phyloP scores from a whole-genome alignment of 148 eudicot species.

The Diospyros lotus region DNA sequence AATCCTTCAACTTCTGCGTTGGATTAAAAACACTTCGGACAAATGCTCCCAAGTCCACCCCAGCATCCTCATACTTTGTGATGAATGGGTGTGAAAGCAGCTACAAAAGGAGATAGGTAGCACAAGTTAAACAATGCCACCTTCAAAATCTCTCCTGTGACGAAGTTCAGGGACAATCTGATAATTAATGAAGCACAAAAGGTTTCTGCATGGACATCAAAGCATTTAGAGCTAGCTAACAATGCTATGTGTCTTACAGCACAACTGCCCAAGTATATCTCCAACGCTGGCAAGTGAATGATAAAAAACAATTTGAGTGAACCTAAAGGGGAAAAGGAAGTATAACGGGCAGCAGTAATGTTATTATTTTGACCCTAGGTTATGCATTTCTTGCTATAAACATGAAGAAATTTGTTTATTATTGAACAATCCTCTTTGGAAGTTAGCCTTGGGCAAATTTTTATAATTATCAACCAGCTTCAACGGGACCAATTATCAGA shows the following conservation, averaged over 20 bases:
- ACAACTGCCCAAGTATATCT: background rate
- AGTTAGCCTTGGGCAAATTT: too few species aligned
- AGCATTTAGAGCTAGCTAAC: background rate
- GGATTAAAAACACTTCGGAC: slow-evolving; percentile 81
- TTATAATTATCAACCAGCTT: too few species aligned
- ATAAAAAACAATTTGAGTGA: background rate
- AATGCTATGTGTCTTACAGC: background rate
- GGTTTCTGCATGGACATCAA: background rate
- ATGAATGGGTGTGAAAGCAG: slow-evolving; percentile 90
- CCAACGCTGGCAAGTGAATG: background rate
- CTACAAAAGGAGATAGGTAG: slow-evolving; percentile 34
- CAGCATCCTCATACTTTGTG: slow-evolving; percentile 55
- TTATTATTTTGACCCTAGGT: background rate
- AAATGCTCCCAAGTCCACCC: slow-evolving; percentile 67
- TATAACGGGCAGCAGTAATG: background rate
- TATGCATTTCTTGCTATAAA: background rate
- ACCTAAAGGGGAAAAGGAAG: background rate
- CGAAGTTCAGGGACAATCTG: slow-evolving; percentile 1
- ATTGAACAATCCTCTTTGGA: too few species aligned
- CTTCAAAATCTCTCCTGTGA: background rate
- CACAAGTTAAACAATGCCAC: background rate
- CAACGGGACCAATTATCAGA: too few species aligned
- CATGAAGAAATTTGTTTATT: too few species aligned
- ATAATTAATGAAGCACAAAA: background rate
- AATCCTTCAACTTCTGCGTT: slow-evolving; percentile 77